Evolutionary conservation across 805 yeast genomes (phyloP).

Genomic region (Starmerella stigmatis): DNA sequence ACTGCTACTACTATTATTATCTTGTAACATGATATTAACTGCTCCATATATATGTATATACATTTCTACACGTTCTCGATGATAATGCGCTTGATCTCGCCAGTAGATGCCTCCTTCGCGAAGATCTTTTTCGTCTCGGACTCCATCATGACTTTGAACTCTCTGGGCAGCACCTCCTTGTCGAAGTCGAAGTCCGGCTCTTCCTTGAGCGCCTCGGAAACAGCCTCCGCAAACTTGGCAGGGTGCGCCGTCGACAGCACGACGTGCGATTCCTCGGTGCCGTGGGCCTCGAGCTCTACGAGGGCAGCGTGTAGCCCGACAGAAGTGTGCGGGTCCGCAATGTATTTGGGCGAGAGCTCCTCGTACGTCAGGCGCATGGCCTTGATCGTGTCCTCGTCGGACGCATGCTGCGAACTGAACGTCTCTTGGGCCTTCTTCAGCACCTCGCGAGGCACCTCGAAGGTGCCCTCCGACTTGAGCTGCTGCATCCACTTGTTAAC

Average conservation of each 20-base stretch:
- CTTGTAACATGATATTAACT: too few relatives aligned
- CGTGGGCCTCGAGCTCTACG: slow-evolving; percentile 37
- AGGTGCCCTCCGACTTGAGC: slow-evolving; percentile 65
- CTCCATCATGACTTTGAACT: slow-evolving; percentile 58
- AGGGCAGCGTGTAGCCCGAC: slow-evolving; percentile 81
- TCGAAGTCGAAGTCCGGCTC: slow-evolving; percentile 75
- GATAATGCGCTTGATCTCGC: slow-evolving; percentile 60
- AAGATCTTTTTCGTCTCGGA: slow-evolving; percentile 70
- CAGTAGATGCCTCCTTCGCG: slow-evolving; percentile 22
- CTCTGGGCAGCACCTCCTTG: slow-evolving; percentile 77
- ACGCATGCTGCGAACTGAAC: slow-evolving; percentile 70
- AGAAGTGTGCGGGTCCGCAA: slow-evolving; percentile 93
- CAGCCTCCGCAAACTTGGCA: slow-evolving; percentile 96
- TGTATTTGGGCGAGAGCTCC: slow-evolving; percentile 50
- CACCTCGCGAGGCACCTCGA: slow-evolving; percentile 55
- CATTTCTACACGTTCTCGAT: slow-evolving; percentile 50
- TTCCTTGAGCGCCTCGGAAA: slow-evolving; percentile 59
- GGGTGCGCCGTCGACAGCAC: slow-evolving; percentile 97
- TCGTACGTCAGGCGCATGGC: slow-evolving; percentile 67
- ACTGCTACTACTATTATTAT: too few relatives aligned
- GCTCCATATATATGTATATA: background rate
- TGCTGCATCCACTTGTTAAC: slow-evolving; percentile 68
- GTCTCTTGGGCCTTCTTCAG: slow-evolving; percentile 55
- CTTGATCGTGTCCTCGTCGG: slow-evolving; percentile 63
- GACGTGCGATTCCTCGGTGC: slow-evolving; percentile 38